Base-by-base conservation (phyloP, 805 yeast genomes). In the Myxozyma geophila region DNA sequence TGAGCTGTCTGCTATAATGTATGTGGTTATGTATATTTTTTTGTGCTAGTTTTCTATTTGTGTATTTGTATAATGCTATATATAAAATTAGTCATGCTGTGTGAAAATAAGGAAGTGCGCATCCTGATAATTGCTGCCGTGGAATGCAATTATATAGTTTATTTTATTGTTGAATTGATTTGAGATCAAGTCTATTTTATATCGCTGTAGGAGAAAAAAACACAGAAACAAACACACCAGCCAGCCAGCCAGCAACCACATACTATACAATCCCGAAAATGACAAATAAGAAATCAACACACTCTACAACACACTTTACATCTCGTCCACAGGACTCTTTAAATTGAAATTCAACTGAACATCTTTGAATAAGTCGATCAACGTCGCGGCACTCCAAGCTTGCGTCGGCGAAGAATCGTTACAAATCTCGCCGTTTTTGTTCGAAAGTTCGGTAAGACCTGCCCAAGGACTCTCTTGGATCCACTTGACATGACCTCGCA, bases 301-400 rank as follows among this genome's bases (percentile, higher is more conserved):
- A 28, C 28, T 28, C 28, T 28, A 28, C 2, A 2, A 5, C 28
- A 3, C 28, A 28, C 43, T 39, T 7, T 39, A 39, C 43, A 39
- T 39, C 43, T 39, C 13, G 43, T 28, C 28, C 28, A 28, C 28
- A 28, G 28, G 28, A 28, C 28, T 28, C 28, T 28, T 28, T 28
- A 28, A 13, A 8, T 33, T 53, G 46, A 58, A 58, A 2, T 35
- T 39, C 53, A 58, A 23, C 47, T 60, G 60, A 21, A 55, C 62
- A 56, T 91, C 97, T 67, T 82, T 81, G 74, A 85, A 89, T 59
- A 93, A 77, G 74, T 93, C 98, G 39, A 93, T 75, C 62, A 95
- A 76, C 71, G 97, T 90, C 1, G 95, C 87, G 0, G 93, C 78
- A 73, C 97, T 90, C 99, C 99, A 93, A 0, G 98, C 98, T 75